These are phyloP conservation scores for Penicillium arizonense DNA, from an alignment of 495 filamentous ascomycete species.

Conservation along the genomic window DNA sequence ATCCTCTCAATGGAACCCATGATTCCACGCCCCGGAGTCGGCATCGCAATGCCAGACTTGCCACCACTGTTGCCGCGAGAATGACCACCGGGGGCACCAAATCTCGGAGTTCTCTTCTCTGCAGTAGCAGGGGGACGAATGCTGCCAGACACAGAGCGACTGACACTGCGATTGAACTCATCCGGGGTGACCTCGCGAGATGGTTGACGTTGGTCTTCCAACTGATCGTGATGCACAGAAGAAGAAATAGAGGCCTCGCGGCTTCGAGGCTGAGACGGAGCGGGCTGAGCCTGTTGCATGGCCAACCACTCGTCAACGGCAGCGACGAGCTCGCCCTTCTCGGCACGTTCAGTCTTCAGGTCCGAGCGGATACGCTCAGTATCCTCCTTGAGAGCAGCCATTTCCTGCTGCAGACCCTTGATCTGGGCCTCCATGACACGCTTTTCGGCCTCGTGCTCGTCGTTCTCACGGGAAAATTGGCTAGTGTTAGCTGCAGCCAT, in stretches of 20 bases:
- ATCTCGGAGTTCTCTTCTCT: conserved; percentile 36
- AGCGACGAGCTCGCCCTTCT: conserved; percentile 92
- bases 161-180: conserved; percentile 24
- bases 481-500: conserved; percentile 45
- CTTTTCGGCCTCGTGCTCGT: conserved; percentile 52
- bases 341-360: conserved; percentile 72
- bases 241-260: conserved; percentile 22
- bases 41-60: conserved; percentile 43
- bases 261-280: conserved; percentile 10
- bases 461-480: conserved; percentile 39
- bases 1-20: conserved; percentile 74
- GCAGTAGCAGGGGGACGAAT: conserved; percentile 34
- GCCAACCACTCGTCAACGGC: conserved; percentile 88
- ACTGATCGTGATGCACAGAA: conserved; percentile 8
- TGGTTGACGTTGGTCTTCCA: conserved; percentile 12
- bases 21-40: conserved; percentile 53
- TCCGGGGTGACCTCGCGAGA: conserved; percentile 20
- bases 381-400: conserved; percentile 62
- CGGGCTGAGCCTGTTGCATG: conserved; percentile 39
- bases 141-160: conserved; percentile 28
- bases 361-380: conserved; percentile 62
- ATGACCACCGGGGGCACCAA: conserved; percentile 31
- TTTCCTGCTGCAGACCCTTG: conserved; percentile 66
- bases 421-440: conserved; percentile 60
- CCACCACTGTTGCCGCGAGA: conserved; percentile 39